These are phyloP conservation scores for Volvox reticuliferus DNA, from an alignment of 139 green algal genomes.

Conservation along the genomic window DNA sequence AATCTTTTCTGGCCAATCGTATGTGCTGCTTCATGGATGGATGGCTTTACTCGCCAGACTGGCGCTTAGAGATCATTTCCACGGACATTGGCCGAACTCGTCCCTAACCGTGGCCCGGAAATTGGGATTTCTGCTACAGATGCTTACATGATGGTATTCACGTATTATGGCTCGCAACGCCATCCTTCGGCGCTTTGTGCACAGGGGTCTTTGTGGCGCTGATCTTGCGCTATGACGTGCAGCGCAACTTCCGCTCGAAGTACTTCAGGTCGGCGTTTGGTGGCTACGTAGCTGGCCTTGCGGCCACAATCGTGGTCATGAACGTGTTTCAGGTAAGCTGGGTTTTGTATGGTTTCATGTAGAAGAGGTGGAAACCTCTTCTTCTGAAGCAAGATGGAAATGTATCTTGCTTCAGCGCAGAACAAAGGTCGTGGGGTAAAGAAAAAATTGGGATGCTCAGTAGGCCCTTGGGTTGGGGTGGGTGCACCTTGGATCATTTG, in stretches of 20 bases:
- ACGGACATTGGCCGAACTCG: too few species aligned
- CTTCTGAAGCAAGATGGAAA: neutral
- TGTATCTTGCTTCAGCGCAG: neutral
- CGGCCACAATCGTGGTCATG: conserved; percentile 96
- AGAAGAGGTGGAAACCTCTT: too few species aligned
- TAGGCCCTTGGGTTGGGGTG: neutral
- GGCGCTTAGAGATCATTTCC: too few species aligned
- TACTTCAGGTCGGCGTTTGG: conserved; percentile 82
- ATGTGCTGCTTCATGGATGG: too few species aligned
- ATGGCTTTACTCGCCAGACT: too few species aligned
- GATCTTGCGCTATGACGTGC: conserved; percentile 91
- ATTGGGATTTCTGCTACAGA: too few species aligned
- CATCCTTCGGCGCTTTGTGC: too few species aligned
- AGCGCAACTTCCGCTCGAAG: conserved; percentile 49
- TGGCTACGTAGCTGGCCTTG: conserved; percentile 88
- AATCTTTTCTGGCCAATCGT: too few species aligned
- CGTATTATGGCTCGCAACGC: too few species aligned
- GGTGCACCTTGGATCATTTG: neutral
- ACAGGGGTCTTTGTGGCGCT: conserved; percentile 95
- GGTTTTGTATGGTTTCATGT: neutral
- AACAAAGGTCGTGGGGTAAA: neutral
- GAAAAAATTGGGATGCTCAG: neutral
- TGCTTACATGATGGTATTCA: too few species aligned
- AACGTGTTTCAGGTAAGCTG: conserved; percentile 89
- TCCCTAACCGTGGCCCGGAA: too few species aligned